phyloP scores from a whole-genome alignment of 2,329 filamentous ascomycete species.

The Aureobasidium sp. region DNA sequence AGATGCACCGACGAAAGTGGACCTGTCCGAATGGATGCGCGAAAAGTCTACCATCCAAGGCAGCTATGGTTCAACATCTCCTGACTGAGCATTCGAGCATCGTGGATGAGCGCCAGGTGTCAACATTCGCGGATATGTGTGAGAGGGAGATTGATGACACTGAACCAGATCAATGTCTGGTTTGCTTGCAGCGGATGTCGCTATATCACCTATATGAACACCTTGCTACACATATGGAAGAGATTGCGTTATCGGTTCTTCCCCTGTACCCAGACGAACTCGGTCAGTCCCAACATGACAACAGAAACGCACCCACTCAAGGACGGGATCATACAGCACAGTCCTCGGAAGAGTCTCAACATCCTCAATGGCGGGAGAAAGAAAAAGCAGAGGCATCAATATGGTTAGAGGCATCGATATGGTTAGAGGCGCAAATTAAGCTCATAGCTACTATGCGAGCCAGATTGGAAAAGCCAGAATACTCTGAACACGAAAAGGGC shows the following conservation, averaged over 20 bases:
- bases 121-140: neutral
- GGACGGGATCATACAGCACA: no score
- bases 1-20: neutral
- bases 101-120: neutral
- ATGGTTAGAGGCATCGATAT: no score
- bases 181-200: neutral
- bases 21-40: neutral
- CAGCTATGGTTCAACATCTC: neutral
- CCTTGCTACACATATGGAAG: neutral
- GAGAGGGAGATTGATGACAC: neutral
- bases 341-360: no score
- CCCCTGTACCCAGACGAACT: neutral
- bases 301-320: no score
- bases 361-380: no score
- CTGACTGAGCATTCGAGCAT: neutral
- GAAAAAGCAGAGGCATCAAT: no score
- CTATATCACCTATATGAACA: neutral
- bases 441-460: no score
- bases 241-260: neutral
- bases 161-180: neutral
- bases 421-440: no score
- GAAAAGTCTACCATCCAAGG: neutral
- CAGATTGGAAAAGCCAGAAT: no score
- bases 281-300: no score
- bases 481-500: no score